Base-by-base conservation (phyloP, 495 filamentous ascomycete genomes). In the Xylaria cubensis region DNA sequence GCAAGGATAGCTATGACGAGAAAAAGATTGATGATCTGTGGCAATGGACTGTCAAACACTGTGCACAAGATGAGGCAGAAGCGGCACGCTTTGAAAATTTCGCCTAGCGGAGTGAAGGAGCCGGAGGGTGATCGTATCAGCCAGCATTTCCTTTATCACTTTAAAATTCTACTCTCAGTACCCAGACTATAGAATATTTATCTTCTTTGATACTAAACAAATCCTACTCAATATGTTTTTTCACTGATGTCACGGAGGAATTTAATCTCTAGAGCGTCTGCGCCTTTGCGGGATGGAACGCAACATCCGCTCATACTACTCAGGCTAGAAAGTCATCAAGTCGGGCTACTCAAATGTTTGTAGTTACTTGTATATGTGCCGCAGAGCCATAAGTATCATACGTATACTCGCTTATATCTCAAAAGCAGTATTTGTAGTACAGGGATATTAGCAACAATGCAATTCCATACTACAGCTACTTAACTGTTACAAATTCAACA, bases 21-120 rank as follows among this genome's bases (percentile, higher is more conserved):
- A 72, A 50, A 34, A 84, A 84, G 71, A 83, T 84, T 74, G 85
- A 87, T 34, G 82, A 85, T 75, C 73, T 86, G 61, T 88, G 83
- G 82, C 73, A 76, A 65, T 88, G 83, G 83, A 89, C 85, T 21
- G 76, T 88, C 55, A 78, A 81, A 55, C 72, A 79, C 50, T 75
- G 85, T 12, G 83, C 78, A 24, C 72, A 72, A 72, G 74, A 80
- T 51, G 77, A 81, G 13, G 72, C 72, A 12, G 82, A 85, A 72
- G 71, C 53, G 56, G 71, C 59, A 5, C 67, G 73, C 3, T 83
- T 86, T 69, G 78, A 76, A 63, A 69, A 58, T 58, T 69, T 77
- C 19, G 21, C 17, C n/a, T 56, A 56, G 13, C 6, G 13, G 4
- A 12, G 51, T 12, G 0, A 2, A 9, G 9, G 10, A 39, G 4